Percentiles rank a stretch among this genome's conserved stretches.
phyloP scores from a whole-genome alignment of 169 alveolate genomes.

The Cryptosporidium sp. region DNA sequence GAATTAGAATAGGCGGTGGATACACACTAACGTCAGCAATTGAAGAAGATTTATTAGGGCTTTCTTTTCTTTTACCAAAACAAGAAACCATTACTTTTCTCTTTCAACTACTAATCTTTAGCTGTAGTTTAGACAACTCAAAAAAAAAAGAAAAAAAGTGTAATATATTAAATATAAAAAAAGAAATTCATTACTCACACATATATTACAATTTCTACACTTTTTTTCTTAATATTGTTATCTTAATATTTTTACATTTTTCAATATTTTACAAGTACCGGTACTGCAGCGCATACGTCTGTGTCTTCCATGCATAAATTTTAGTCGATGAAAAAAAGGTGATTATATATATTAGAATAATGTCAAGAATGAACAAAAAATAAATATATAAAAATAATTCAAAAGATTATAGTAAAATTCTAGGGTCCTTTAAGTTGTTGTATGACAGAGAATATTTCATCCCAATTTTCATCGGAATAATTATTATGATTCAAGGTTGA shows the following conservation, averaged over 20 bases:
- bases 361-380: neutral
- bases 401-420: neutral
- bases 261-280: slow-evolving; percentile 20
- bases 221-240: neutral
- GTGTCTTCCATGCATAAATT: slow-evolving; percentile 10
- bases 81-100: slow-evolving; percentile 23
- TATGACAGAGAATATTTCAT: slow-evolving; percentile 57
- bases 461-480: slow-evolving; percentile 59
- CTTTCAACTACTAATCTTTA: neutral
- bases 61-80: slow-evolving; percentile 4
- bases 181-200: slow-evolving; percentile 6
- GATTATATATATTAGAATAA: neutral
- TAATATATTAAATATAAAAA: neutral
- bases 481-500: neutral
- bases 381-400: neutral
- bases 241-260: neutral
- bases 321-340: neutral
- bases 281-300: neutral
- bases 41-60: neutral
- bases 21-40: neutral
- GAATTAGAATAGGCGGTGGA: slow-evolving; percentile 51
- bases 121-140: neutral
- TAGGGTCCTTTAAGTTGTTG: slow-evolving; percentile 42
- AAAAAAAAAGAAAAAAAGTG: neutral
- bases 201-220: neutral